Conservation (phyloP, 768 basidiomycete genomes). For the Termitomyces sp. region DNA sequence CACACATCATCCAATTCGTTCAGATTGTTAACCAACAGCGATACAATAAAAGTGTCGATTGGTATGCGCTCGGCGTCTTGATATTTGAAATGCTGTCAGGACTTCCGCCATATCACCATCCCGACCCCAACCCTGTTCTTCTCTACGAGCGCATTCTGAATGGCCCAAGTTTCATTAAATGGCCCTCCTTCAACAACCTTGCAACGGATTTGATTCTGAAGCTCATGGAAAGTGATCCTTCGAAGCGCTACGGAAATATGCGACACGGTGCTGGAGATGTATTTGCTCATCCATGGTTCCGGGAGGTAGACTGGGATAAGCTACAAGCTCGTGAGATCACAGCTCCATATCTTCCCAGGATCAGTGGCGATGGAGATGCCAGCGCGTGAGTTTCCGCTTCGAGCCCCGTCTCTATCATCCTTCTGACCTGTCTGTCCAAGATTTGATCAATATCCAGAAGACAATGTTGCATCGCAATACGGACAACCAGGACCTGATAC, state of each 20-base stretch:
- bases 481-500: conserved; percentile 53
- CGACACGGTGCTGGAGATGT: conserved; percentile 86
- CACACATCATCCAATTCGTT: conserved; percentile 8
- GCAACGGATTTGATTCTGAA: conserved; percentile 88
- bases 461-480: conserved; percentile 55
- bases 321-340: conserved; percentile 81
- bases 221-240: conserved; percentile 85
- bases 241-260: conserved; percentile 86
- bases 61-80: conserved; percentile 97
- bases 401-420: not conserved
- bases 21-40: conserved; percentile 76
- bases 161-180: conserved; percentile 70
- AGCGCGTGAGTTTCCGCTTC: conserved; percentile 65
- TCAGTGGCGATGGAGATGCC: conserved; percentile 90
- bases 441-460: conserved; percentile 77
- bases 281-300: conserved; percentile 90
- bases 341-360: conserved; percentile 92
- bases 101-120: conserved; percentile 89
- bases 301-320: conserved; percentile 88
- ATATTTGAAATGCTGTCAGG: conserved; percentile 98
- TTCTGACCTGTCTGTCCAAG: conserved; percentile 29
- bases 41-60: conserved; percentile 96
- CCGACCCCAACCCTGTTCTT: conserved; percentile 75
- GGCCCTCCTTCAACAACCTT: conserved; percentile 69
- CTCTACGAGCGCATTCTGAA: conserved; percentile 89